Evolutionary conservation across 1,139 yeast genomes (phyloP), one percentile per base, ranked within the genome.

Genomic region (Zygotorulaspora mrakii): DNA sequence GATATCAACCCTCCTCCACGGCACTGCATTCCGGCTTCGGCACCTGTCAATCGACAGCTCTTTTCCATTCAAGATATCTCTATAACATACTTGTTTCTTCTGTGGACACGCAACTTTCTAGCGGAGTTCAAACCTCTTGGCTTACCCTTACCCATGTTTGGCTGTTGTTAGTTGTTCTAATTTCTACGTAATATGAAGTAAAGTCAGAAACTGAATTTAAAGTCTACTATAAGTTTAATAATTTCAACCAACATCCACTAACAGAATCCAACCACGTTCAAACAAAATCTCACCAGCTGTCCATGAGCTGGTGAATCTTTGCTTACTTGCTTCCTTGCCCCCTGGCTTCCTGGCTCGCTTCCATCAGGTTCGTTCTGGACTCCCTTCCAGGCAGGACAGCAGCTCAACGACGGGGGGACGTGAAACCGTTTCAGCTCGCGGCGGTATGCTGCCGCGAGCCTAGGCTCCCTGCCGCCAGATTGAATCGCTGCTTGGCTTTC

Each of bases 91-190:
- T 91, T 91, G 83, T 89, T 89, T 77, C 98, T 94, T 78, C 99
- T 91, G 88, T 86, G 94, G 74, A 82, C 89, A 83, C 98, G 89
- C 77, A 94, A 84, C 83, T 94, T 91, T 85, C 99, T 88, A 71
- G 98, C 99, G 71, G 98, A 84, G 88, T 91, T 91, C 76, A 94
- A 82, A 74, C 98, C 67, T 63, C 68, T 64, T 62, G 68, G 67
- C 62, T 65, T 65, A 61, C 68, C 67, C 57, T 64, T 64, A 62
- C 67, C 67, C 69, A 65, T 65, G 48, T 61, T 64, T 50, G 55
- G 39, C 44, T 48, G 55, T 43, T 52, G 44, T 52, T 50, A 44
- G 39, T 35, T 43, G 40, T 46, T 47, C 42, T 41, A 50, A 42
- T 39, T 33, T 28, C 31, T 28, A 28, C 31, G 11, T 28, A 16